Evolutionary conservation across 768 basidiomycete genomes (phyloP), one percentile per base, ranked within the genome.

Genomic region (Podaxis sp.): DNA sequence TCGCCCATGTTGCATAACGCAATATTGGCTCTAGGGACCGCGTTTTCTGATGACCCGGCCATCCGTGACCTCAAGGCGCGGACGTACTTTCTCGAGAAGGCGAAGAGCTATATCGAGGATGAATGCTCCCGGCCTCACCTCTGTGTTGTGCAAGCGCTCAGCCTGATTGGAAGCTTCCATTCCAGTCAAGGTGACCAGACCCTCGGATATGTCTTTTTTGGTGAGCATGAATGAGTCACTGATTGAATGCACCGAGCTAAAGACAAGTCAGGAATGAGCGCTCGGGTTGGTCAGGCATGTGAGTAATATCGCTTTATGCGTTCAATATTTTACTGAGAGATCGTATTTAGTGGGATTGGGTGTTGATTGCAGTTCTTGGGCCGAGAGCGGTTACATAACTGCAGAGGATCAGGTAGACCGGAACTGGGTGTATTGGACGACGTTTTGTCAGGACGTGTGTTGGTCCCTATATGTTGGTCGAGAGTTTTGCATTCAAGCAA

Each of bases 1-100:
- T 88, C 87, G 2, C 87, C 88, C 0, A 85, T 90, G 82, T 77
- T 90, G 7, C 89, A 90, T 73, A 90, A 90, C 65, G 80, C 87
- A 1, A 77, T 88, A 2, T 72, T 90, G 4, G 76, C 82, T 0
- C 63, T 83, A 24, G 80, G 75, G 2, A 69, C 76, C 5, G 78
- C 78, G 0, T 80, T 81, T 49, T 76, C 80, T 1, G 82, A 83
- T 41, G 78, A 81, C 24, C 78, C 78, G 6, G 69, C 69, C 50
- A 74, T 82, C 58, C 70, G 78, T 17, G 80, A 82, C 65, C 65
- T 78, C 57, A 79, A 77, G 62, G 66, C 79, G 0, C 75, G 82
- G 6, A 74, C 76, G 50, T 75, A 76, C 36, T 82, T 81, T 53
- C 78, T 77, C 37, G 70, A 75, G 15, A 70, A 71, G 30, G 81